Evolutionary conservation across 176 grass and related monocot species (phyloP), one percentile per base, ranked within the genome.

Genomic region (Oropetium thomaeum): DNA sequence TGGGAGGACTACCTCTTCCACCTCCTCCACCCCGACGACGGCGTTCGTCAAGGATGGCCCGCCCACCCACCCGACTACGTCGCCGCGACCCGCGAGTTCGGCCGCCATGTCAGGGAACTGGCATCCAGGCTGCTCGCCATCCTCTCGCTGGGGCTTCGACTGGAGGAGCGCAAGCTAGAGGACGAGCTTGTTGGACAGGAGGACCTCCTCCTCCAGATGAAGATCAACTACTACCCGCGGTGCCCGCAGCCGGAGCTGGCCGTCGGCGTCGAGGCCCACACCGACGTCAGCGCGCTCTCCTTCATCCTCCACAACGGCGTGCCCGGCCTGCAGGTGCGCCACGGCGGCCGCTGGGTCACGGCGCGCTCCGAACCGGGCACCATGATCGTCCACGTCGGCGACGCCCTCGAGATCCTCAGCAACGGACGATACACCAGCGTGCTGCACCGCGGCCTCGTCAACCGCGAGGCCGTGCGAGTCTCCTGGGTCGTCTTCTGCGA

Each of bases 1-100:
- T 98, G 95, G 91, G 86, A 98, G 90, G 95, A 92, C 82, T 94
- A 98, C 73, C 82, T 92, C 70, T 94, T 98, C 84, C 95, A 98
- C 84, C 88, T 97, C 25, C 44, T 93, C n/a, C 78, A 92, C 16
- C 91, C 95, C 0, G 38, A 82, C 14, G 14, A 70, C 47, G n/a
- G n/a, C n/a, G n/a, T 83, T 87, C 71, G 59, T 72, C 11, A 61
- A 97, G 69, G 26, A 87, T 98, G 89, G 95, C 95, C 91, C 1
- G 70, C 76, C 4, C 27, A 94, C 19, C 89, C 86, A 2, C 54
- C 59, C 0, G 69, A 94, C 41, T 98, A 98, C 71, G 67, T 79
- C 2, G 25, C 48, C 10, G 49, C 75, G 48, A 82, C 79, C 0
- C 48, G 25, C 1, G 23, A 49, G 1, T 82, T 87, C 73, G 79